Evolutionary conservation across 1,139 yeast genomes (phyloP).

Genomic region (Nakaseomyces delphensis): DNA sequence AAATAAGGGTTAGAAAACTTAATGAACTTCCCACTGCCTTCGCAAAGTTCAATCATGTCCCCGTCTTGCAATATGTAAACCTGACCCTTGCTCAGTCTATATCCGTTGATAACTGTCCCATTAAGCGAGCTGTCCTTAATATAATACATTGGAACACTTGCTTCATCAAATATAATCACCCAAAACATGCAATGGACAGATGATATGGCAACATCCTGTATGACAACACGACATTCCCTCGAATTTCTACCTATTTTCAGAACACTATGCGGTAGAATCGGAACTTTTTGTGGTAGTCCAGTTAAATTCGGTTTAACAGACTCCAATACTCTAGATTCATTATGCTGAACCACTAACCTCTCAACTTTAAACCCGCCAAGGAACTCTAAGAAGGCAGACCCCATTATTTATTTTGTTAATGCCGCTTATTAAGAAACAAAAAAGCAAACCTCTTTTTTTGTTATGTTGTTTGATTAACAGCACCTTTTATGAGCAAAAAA

Average conservation of each 20-base stretch:
- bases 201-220: constrained; percentile 35
- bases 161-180: constrained; percentile 44
- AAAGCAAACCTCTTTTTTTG: no score
- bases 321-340: background rate
- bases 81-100: constrained; percentile 30
- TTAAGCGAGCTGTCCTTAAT: constrained; percentile 47
- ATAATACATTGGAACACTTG: constrained; percentile 42
- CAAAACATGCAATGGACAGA: constrained; percentile 41
- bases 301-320: background rate
- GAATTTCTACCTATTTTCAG: constrained; percentile 33
- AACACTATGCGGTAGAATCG: constrained; percentile 16
- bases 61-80: constrained; percentile 38
- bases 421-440: background rate
- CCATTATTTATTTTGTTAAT: background rate
- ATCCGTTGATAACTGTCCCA: constrained; percentile 43
- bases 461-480: no score
- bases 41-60: constrained; percentile 38
- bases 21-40: constrained; percentile 21
- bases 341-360: background rate
- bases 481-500: no score
- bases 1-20: constrained; percentile 1
- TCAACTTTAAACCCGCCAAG: background rate
- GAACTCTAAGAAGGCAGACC: background rate
- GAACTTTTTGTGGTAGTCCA: background rate
- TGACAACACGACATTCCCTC: constrained; percentile 27